A percentile compares a stretch with the other conserved stretches of the same genome.
Evolutionary conservation across 2,329 filamentous ascomycete genomes (phyloP).

Genomic region (Fusarium foetens): DNA sequence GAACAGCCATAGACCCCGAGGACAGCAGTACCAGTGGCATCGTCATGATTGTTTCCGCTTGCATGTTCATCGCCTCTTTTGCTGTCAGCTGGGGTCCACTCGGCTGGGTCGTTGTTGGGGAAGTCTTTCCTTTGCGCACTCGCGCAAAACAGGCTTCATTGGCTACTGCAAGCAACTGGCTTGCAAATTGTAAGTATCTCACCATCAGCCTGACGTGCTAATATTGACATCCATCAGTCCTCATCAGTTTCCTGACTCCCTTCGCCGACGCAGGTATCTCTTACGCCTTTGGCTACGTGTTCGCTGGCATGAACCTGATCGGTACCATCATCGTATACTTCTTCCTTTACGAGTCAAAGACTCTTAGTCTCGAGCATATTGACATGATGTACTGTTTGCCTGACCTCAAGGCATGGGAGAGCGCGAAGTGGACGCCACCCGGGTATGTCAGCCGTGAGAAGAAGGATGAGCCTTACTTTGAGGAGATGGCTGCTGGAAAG

Average conservation of each 20-base stretch:
- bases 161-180: slow-evolving; percentile 66
- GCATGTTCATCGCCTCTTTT: slow-evolving; percentile 79
- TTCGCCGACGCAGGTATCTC: slow-evolving; percentile 71
- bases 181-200: slow-evolving; percentile 63
- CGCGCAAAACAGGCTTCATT: slow-evolving; percentile 65
- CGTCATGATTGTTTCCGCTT: slow-evolving; percentile 77
- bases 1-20: slow-evolving; percentile 57
- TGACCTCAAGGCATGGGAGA: slow-evolving; percentile 68
- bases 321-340: slow-evolving; percentile 72
- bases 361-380: slow-evolving; percentile 74
- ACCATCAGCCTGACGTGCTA: slow-evolving; percentile 12
- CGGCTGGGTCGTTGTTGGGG: slow-evolving; percentile 74
- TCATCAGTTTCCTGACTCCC: slow-evolving; percentile 75
- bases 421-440: slow-evolving; percentile 61
- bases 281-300: slow-evolving; percentile 73
- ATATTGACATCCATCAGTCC: slow-evolving; percentile 52
- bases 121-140: slow-evolving; percentile 70
- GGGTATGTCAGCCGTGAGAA: slow-evolving; percentile 55
- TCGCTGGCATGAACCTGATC: slow-evolving; percentile 69
- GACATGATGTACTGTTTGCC: slow-evolving; percentile 75
- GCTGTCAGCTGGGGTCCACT: slow-evolving; percentile 76
- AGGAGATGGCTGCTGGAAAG: slow-evolving; percentile 30
- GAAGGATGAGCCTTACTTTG: slow-evolving; percentile 46
- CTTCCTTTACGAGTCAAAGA: slow-evolving; percentile 74
- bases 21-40: slow-evolving; percentile 63